phyloP scores from a whole-genome alignment of 345 rosid genomes.

The Gossypium australe region DNA sequence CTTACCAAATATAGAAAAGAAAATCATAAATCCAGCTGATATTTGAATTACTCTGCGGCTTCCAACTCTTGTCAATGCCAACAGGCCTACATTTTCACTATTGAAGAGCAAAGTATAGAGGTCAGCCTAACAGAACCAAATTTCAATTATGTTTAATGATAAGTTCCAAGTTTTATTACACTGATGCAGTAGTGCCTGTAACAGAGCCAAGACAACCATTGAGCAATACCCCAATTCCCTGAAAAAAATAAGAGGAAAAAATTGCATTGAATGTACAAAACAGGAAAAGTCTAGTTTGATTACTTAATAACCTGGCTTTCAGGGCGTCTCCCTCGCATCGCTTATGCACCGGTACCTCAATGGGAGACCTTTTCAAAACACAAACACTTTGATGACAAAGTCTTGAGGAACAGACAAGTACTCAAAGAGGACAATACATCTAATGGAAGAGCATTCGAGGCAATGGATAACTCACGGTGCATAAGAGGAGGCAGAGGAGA shows the following conservation, averaged over 20 bases:
- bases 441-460: too few species aligned
- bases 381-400: neutral
- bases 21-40: conserved; percentile 68
- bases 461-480: neutral
- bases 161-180: conserved; percentile 34
- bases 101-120: conserved; percentile 7
- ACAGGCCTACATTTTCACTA: conserved; percentile 73
- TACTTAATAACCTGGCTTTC: neutral
- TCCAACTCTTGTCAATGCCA: conserved; percentile 70
- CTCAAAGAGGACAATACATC: too few species aligned
- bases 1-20: conserved; percentile 68
- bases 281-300: neutral
- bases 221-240: conserved; percentile 63
- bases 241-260: conserved; percentile 11
- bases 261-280: neutral
- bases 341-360: too few species aligned
- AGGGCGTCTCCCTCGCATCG: neutral
- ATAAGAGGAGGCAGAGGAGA: neutral
- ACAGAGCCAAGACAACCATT: conserved; percentile 48
- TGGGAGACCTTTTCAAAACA: neutral
- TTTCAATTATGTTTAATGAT: neutral
- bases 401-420: neutral
- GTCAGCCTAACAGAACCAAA: neutral
- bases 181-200: conserved; percentile 59
- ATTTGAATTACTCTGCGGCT: conserved; percentile 75